A percentile compares a stretch with the other conserved stretches of the same genome.
Conservation (phyloP, 2,329 filamentous ascomycete species). For the Aureobasidium namibiae region DNA sequence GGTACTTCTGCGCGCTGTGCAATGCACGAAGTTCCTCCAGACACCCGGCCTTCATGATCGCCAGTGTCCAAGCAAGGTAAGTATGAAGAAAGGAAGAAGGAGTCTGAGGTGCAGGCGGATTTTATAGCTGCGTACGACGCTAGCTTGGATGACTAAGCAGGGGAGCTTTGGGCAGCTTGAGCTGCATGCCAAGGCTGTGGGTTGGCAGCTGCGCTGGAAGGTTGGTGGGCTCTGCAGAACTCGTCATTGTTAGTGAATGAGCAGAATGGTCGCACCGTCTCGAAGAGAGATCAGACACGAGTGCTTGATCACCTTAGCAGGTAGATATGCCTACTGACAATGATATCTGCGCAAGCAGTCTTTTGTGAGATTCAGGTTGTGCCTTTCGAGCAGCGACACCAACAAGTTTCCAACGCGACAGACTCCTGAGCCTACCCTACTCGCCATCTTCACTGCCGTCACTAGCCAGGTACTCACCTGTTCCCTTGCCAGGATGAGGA, state of each 20-base stretch:
- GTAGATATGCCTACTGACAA: background rate
- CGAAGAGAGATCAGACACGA: background rate
- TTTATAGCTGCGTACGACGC: background rate
- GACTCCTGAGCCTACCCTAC: background rate
- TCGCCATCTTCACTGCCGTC: background rate
- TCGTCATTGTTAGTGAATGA: background rate
- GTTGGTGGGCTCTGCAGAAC: background rate
- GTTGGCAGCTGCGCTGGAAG: background rate
- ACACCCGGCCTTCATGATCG: slow-evolving; percentile 8
- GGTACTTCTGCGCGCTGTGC: slow-evolving; percentile 13
- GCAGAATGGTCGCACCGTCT: background rate
- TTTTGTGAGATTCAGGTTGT: background rate
- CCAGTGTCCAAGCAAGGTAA: background rate
- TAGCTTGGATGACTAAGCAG: background rate
- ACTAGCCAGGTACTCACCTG: background rate
- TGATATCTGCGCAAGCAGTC: background rate
- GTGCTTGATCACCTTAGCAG: background rate
- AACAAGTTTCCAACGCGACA: background rate
- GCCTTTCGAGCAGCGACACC: background rate
- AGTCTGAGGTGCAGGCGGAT: background rate
- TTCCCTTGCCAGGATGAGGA: too few relatives aligned
- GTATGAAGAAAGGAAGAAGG: background rate
- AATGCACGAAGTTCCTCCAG: slow-evolving; percentile 12
- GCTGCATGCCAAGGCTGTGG: background rate
- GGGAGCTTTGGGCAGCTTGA: background rate